Base-by-base conservation (phyloP, 2,329 filamentous ascomycete genomes). In the Epicoccum nigrum region DNA sequence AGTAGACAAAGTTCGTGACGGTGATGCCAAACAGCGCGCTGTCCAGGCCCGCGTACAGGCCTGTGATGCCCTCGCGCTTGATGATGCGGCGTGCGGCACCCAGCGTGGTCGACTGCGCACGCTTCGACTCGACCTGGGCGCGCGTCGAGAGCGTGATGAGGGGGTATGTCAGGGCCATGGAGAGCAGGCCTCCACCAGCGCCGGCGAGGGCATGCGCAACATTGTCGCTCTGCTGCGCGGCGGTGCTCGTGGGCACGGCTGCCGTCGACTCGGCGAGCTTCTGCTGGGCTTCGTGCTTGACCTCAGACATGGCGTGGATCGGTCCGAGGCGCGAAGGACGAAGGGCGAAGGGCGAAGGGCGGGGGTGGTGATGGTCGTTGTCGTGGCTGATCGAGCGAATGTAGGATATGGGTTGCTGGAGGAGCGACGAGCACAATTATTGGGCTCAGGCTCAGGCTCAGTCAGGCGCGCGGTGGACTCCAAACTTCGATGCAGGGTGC, bases 1-100 rank as follows among this genome's bases (percentile, higher is more conserved):
- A 99, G 82, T 99, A 99, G 39, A 99, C 93, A 73, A 99, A 99
- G 81, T 99, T 99, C 66, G 94, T 99, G 64, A 99, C 87, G 75
- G 89, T 94, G 79, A 99, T 97, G 73, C 94, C 94, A 75, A 99
- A 97, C 37, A 99, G 82, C 43, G 94, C 94, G 56, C 90, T 95
- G 74, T 96, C 91, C 53, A 99, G 85, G 33, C 94, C 94, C 6
- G 94, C 87, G 73, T 97, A 99, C 28, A 99, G 85, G 25, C 94
- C 94, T 2, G 84, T 79, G 49, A 97, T 79, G 65, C 94, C 94
- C 77, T 99, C 94, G 64, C 94, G 89, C 64, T 92, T 88, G 58
- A 99, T 83, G 71, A 99, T 97, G 66, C 86, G 86, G 64, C 86
- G 86, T 55, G 94, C 86, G 25, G 94, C 92, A 61, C 90, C 85